These are phyloP conservation scores for Spiromastix sp. DNA, from an alignment of 2,329 filamentous ascomycete genomes.

Conservation along the genomic window DNA sequence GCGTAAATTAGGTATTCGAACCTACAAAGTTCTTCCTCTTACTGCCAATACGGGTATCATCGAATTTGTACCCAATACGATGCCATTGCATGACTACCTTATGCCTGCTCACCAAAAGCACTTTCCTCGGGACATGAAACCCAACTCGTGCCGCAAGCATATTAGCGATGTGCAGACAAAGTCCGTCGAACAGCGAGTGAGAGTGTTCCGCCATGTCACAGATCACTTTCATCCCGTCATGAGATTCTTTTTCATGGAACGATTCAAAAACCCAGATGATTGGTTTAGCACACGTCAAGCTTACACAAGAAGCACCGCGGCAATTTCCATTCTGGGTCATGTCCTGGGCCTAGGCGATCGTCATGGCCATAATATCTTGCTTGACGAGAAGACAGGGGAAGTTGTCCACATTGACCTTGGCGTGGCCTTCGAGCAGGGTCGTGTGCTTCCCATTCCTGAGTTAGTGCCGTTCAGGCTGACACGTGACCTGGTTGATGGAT, in stretches of 20 bases:
- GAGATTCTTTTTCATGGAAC: slow-evolving; percentile 94
- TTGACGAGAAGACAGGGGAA: slow-evolving; percentile 82
- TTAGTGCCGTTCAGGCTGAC: slow-evolving; percentile 92
- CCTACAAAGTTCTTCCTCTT: slow-evolving; percentile 91
- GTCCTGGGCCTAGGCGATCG: slow-evolving; percentile 87
- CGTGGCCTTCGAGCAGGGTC: slow-evolving; percentile 92
- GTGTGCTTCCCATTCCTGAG: slow-evolving; percentile 90
- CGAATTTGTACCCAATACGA: slow-evolving; percentile 90
- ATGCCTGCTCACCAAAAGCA: slow-evolving; percentile 84
- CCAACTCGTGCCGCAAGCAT: slow-evolving; percentile 63
- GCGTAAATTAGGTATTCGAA: slow-evolving; percentile 79
- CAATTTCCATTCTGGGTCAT: slow-evolving; percentile 89
- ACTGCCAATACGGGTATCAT: slow-evolving; percentile 81
- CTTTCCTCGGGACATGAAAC: slow-evolving; percentile 72
- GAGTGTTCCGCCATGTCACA: slow-evolving; percentile 65
- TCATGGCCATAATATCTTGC: slow-evolving; percentile 91
- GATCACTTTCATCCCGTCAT: slow-evolving; percentile 85
- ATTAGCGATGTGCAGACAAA: slow-evolving; percentile 65
- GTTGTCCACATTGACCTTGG: slow-evolving; percentile 95
- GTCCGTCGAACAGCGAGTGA: slow-evolving; percentile 59
- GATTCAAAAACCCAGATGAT: slow-evolving; percentile 85
- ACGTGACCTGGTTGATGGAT: slow-evolving; percentile 88
- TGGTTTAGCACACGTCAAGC: slow-evolving; percentile 87
- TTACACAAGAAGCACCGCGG: slow-evolving; percentile 86
- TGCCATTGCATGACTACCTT: slow-evolving; percentile 83